phyloP scores from a whole-genome alignment of 202 grass and related monocot species.

The Elaeis oleifera region DNA sequence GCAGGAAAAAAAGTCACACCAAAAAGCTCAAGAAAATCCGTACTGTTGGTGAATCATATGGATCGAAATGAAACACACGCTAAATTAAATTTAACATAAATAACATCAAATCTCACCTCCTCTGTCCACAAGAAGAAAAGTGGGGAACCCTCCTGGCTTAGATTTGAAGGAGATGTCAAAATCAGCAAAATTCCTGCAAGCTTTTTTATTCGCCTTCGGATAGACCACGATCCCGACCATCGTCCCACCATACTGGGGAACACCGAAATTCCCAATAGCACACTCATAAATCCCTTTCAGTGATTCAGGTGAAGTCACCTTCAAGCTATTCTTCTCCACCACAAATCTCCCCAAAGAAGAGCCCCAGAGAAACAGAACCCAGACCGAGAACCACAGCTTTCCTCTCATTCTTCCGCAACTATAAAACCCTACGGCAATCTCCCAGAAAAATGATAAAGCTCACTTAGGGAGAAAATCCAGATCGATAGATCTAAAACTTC shows the following conservation, averaged over 20 bases:
- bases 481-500: too few species aligned
- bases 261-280: slow-evolving; percentile 86
- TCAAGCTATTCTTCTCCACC: slow-evolving; percentile 93
- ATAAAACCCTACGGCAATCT: background rate
- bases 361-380: slow-evolving; percentile 28
- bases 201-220: slow-evolving; percentile 69
- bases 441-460: background rate
- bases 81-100: background rate
- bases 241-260: slow-evolving; percentile 87
- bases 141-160: slow-evolving; percentile 65
- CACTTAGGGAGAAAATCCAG: too few species aligned
- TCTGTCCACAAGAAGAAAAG: slow-evolving; percentile 76
- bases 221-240: slow-evolving; percentile 78
- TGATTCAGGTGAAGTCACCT: slow-evolving; percentile 59
- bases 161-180: slow-evolving; percentile 75
- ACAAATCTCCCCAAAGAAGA: slow-evolving; percentile 49
- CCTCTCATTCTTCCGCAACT: slow-evolving; percentile 18
- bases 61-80: background rate
- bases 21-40: background rate
- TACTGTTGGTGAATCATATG: too few species aligned
- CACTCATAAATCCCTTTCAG: slow-evolving; percentile 78
- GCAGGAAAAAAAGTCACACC: background rate
- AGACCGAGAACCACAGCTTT: slow-evolving; percentile 14
- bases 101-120: slow-evolving; percentile 43
- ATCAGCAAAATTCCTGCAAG: slow-evolving; percentile 67